These are phyloP conservation scores for Penicillium lagena DNA, from an alignment of 495 filamentous ascomycete species.

Conservation along the genomic window DNA sequence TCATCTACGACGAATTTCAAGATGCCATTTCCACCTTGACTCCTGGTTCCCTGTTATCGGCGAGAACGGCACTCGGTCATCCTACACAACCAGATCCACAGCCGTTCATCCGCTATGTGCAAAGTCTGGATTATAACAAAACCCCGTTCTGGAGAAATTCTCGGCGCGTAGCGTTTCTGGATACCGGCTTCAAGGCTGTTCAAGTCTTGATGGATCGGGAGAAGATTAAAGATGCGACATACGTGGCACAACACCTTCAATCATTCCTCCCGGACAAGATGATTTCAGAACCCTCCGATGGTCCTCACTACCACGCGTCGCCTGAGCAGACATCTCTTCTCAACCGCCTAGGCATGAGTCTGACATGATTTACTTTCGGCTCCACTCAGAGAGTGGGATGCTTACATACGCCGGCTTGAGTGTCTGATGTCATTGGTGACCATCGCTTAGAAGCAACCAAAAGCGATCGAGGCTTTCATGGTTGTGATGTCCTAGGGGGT, in stretches of 20 bases:
- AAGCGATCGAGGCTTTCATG: too few species aligned
- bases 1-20: slow-evolving; percentile 26
- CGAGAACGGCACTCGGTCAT: slow-evolving; percentile 27
- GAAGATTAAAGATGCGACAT: slow-evolving; percentile 19
- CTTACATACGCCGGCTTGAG: background rate
- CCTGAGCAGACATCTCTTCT: slow-evolving; percentile 20
- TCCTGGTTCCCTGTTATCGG: slow-evolving; percentile 14
- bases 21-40: slow-evolving; percentile 16
- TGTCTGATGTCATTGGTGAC: too few species aligned
- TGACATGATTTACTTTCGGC: slow-evolving; percentile 14
- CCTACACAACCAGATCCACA: slow-evolving; percentile 25
- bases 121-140: slow-evolving; percentile 5
- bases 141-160: slow-evolving; percentile 12
- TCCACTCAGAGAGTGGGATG: background rate
- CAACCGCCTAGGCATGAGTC: slow-evolving; percentile 21
- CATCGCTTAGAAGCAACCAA: too few species aligned
- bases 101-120: slow-evolving; percentile 25
- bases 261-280: slow-evolving; percentile 19
- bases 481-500: too few species aligned
- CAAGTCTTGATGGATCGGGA: slow-evolving; percentile 27
- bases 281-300: slow-evolving; percentile 1
- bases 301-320: slow-evolving; percentile 4
- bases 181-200: slow-evolving; percentile 28
- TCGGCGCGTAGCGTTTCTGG: slow-evolving; percentile 20
- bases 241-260: slow-evolving; percentile 26